Conservation (phyloP, 345 rosid species). For the Euphorbia lathyris region DNA sequence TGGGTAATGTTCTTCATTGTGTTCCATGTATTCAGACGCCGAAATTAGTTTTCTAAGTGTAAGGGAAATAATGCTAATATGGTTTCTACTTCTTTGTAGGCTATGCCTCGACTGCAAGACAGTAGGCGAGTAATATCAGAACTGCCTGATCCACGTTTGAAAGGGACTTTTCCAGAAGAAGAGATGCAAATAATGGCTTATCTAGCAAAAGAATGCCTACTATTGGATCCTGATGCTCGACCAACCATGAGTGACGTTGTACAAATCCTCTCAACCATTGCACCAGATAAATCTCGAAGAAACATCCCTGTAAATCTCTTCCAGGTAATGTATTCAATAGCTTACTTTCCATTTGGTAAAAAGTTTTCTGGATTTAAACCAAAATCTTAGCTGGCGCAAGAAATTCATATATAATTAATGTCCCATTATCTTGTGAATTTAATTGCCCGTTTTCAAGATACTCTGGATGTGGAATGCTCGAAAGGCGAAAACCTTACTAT, state of each 20-base stretch:
- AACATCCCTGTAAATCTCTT: slow-evolving; percentile 58
- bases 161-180: slow-evolving; percentile 68
- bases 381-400: not conserved
- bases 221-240: slow-evolving; percentile 81
- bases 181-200: slow-evolving; percentile 95
- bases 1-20: slow-evolving; percentile 54
- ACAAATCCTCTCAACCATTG: slow-evolving; percentile 85
- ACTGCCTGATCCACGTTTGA: slow-evolving; percentile 76
- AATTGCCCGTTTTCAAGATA: not conserved
- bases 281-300: slow-evolving; percentile 68
- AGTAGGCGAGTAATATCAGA: slow-evolving; percentile 59
- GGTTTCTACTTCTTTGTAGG: slow-evolving; percentile 37
- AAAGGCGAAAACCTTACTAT: not conserved
- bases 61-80: slow-evolving; percentile 3
- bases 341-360: not conserved
- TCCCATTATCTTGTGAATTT: not conserved
- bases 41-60: not conserved
- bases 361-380: not conserved
- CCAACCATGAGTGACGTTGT: slow-evolving; percentile 98
- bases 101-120: slow-evolving; percentile 76
- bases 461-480: not conserved
- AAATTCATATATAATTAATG: not conserved
- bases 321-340: slow-evolving; percentile 42
- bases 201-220: slow-evolving; percentile 88
- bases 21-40: not conserved